Evolutionary conservation across 2,329 filamentous ascomycete genomes (phyloP).

Genomic region (Clathrospora elynae): DNA sequence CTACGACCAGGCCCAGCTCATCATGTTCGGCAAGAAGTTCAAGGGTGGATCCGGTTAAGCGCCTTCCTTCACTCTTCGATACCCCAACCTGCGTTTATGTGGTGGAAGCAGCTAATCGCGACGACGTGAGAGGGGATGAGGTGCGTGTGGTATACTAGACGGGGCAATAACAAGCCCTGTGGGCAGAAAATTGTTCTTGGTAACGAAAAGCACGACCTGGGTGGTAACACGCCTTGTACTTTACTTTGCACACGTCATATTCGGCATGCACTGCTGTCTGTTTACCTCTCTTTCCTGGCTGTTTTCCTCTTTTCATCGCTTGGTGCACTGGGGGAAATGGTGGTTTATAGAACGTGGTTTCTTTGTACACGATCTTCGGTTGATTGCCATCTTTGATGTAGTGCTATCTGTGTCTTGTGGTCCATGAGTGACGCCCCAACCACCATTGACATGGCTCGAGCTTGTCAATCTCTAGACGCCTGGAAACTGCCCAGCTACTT

Average conservation of each 20-base stretch:
- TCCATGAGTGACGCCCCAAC: not conserved
- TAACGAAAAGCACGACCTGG: conserved; percentile 49
- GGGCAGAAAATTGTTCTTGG: conserved; percentile 52
- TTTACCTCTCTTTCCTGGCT: conserved; percentile 41
- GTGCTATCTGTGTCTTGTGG: conserved; percentile 17
- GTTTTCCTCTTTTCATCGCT: conserved; percentile 44
- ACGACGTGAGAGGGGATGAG: conserved; percentile 37
- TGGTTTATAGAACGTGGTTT: conserved; percentile 48
- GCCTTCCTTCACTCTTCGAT: conserved; percentile 42
- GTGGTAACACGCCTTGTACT: conserved; percentile 52
- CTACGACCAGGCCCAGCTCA: conserved; percentile 99
- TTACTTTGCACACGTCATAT: conserved; percentile 50
- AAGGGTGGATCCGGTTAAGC: conserved; percentile 63
- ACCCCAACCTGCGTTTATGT: conserved; percentile 45
- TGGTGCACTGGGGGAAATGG: conserved; percentile 47
- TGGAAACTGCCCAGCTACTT: too few relatives aligned
- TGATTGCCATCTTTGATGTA: too few relatives aligned
- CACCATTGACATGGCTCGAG: too few relatives aligned
- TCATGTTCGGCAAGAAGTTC: conserved; percentile 99
- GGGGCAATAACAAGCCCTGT: conserved; percentile 45
- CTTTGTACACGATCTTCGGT: conserved; percentile 20
- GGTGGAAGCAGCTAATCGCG: conserved; percentile 45
- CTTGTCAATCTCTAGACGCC: too few relatives aligned
- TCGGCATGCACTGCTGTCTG: conserved; percentile 47
- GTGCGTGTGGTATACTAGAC: conserved; percentile 44